These are phyloP conservation scores for Scheffersomyces coipomensis DNA, from an alignment of 805 yeast species.

Conservation along the genomic window DNA sequence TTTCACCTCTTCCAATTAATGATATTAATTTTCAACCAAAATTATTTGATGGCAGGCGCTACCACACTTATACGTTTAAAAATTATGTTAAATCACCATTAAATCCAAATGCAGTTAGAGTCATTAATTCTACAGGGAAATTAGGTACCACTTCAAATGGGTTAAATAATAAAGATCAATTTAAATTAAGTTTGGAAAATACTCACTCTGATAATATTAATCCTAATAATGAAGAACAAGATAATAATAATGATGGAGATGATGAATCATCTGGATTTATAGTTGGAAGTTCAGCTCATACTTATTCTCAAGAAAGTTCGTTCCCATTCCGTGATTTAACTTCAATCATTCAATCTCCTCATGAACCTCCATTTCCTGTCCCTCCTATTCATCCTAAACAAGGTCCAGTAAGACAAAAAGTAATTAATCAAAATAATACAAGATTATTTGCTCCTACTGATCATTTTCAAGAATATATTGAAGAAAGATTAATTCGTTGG, in stretches of 20 bases:
- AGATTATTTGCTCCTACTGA: slow-evolving; percentile 11
- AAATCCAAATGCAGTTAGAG: not conserved
- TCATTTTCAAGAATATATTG: slow-evolving; percentile 23
- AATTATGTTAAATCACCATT: not conserved
- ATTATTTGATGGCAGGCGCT: not conserved
- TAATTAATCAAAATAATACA: slow-evolving; percentile 8
- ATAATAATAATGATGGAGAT: too few species aligned
- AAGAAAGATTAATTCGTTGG: slow-evolving; percentile 30
- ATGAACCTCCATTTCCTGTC: slow-evolving; percentile 7
- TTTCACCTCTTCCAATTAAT: not conserved
- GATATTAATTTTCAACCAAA: not conserved
- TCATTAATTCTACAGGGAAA: not conserved
- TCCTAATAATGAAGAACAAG: too few species aligned
- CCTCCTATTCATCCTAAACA: not conserved
- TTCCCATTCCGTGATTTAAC: slow-evolving; percentile 6
- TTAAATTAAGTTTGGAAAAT: too few species aligned
- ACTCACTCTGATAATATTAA: too few species aligned
- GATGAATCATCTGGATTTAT: not conserved
- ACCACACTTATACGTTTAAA: not conserved
- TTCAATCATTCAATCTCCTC: slow-evolving; percentile 19
- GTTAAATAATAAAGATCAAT: too few species aligned
- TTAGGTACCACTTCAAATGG: not conserved
- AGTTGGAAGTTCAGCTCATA: slow-evolving; percentile 1
- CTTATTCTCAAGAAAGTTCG: slow-evolving; percentile 8
- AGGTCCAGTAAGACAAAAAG: slow-evolving; percentile 5